Evolutionary conservation across 23 red algal genomes (phyloP), one percentile per base, ranked within the genome.

Genomic region (Pyropia haitanensis): DNA sequence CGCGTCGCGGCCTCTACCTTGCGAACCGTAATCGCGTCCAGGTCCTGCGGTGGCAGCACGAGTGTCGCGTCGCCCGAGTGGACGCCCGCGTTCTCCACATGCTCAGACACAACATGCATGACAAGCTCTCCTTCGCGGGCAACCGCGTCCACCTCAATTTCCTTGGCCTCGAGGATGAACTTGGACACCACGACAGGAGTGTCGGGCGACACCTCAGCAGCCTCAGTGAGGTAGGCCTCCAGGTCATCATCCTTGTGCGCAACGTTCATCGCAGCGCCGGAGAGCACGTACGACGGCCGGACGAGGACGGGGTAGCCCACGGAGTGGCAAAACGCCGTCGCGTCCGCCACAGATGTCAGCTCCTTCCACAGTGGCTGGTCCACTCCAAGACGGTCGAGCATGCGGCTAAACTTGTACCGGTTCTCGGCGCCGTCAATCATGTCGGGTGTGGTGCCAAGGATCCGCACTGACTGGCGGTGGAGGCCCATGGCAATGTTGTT

Each of bases 371-470:
- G 62, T 19, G 93, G 93, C 60, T 97, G 93, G 73, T 97, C 93
- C 33, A 97, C 85, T 14, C 78, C 80, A 22, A 90, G 71, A 28
- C 88, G 76, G 50, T 97, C 93, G 19, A 83, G 82, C 93, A 97
- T 90, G 9, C 93, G 78, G 14, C 74, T 82, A 67, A 97, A 97
- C 74, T 97, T 97, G 80, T 97, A 97, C 26, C 93, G 75, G 63
- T 97, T 97, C 57, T 97, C 93, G 1, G 93, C 93, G 52, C 70
- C 71, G 62, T 97, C 93, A 52, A 97, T 97, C 93, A 97, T 97
- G 25, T 97, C 93, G 5, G 93, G 93, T 12, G 93, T 82, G 15
- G 93, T 97, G 28, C 93, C 93, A 34, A 90, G 71, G 44, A 97
- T 90, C 31, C 79, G 62, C 30, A 79, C 93, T 50, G 68, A 71